Conservation (phyloP, 331 rosid genomes). For the Saraca asoca region DNA sequence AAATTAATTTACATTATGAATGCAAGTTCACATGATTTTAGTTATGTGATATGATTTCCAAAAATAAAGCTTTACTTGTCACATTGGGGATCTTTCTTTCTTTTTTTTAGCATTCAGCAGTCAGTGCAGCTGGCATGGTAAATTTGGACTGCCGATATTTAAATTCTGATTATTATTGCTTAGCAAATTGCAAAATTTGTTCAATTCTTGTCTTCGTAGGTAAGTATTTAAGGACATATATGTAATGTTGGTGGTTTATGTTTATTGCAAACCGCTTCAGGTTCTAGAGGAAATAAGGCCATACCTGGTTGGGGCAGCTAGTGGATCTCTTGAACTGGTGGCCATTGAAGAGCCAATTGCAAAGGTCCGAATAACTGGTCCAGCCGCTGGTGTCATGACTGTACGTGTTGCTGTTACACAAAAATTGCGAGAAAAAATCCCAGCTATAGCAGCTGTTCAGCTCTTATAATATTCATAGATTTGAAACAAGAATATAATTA, state of each 20-base stretch:
- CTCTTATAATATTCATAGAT: conserved; percentile 43
- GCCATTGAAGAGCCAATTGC: conserved; percentile 85
- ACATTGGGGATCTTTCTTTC: too few relatives aligned
- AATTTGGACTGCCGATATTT: too few relatives aligned
- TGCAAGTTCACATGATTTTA: too few relatives aligned
- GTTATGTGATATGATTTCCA: too few relatives aligned
- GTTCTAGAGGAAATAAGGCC: conserved; percentile 96
- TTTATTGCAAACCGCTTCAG: conserved; percentile 41
- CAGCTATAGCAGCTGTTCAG: conserved; percentile 72
- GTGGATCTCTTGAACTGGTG: conserved; percentile 81
- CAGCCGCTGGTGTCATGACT: conserved; percentile 86
- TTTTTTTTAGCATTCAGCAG: too few relatives aligned
- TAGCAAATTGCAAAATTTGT: too few relatives aligned
- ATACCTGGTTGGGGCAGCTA: conserved; percentile 81
- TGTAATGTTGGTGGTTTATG: neutral
- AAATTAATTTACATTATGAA: too few relatives aligned
- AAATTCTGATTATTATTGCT: too few relatives aligned
- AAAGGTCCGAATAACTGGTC: conserved; percentile 85
- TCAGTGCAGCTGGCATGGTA: too few relatives aligned
- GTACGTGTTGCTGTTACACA: conserved; percentile 86
- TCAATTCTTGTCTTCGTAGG: neutral
- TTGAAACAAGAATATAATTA: conserved; percentile 18
- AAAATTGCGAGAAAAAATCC: conserved; percentile 77
- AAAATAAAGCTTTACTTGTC: too few relatives aligned
- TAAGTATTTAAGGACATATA: conserved; percentile 1